Evolutionary conservation across 1,284 basidiomycete species (phyloP).

Genomic region (Fomitopsis pinicola): DNA sequence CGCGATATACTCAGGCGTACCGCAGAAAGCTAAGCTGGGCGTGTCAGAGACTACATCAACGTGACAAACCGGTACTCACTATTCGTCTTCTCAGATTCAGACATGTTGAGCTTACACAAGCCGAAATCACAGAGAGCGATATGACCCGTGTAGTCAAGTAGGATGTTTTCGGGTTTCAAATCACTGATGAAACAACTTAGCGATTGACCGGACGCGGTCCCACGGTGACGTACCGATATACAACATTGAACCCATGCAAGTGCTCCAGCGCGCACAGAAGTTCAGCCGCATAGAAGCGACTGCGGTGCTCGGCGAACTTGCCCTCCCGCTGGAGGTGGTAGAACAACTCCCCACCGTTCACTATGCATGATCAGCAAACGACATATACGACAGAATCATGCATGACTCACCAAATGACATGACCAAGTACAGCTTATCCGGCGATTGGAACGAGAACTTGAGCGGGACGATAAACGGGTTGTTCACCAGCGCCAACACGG

Average conservation of each 20-base stretch:
- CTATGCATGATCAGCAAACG: slow-evolving; percentile 31
- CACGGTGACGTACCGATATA: slow-evolving; percentile 72
- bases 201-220: background rate
- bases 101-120: slow-evolving; percentile 99
- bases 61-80: slow-evolving; percentile 44
- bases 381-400: background rate
- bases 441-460: slow-evolving; percentile 98
- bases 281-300: slow-evolving; percentile 96
- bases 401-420: slow-evolving; percentile 80
- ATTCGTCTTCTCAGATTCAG: slow-evolving; percentile 95
- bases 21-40: slow-evolving; percentile 80
- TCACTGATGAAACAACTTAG: slow-evolving; percentile 47
- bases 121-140: slow-evolving; percentile 98
- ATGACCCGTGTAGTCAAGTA: slow-evolving; percentile 96
- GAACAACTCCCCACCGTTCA: slow-evolving; percentile 98
- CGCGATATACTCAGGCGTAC: slow-evolving; percentile 98
- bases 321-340: slow-evolving; percentile 97
- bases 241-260: slow-evolving; percentile 96
- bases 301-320: slow-evolving; percentile 91
- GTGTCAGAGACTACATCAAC: slow-evolving; percentile 6
- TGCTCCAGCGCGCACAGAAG: slow-evolving; percentile 94
- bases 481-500: slow-evolving; percentile 95
- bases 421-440: slow-evolving; percentile 96
- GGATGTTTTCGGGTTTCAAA: slow-evolving; percentile 96
- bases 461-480: slow-evolving; percentile 99